phyloP scores from a whole-genome alignment of 148 eudicot species.

The Polygonum aviculare region DNA sequence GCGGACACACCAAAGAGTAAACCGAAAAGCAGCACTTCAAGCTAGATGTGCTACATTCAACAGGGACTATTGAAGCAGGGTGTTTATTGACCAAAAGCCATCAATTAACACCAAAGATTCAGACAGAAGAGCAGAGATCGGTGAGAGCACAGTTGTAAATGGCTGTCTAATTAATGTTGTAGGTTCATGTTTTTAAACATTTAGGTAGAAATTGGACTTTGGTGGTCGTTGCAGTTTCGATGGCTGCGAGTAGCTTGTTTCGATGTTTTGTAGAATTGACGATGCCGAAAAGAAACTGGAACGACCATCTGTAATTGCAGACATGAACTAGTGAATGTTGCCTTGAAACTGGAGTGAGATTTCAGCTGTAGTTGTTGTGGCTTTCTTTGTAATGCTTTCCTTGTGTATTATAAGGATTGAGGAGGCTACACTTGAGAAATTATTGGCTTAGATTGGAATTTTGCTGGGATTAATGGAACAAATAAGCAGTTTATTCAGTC shows the following conservation, averaged over 20 bases:
- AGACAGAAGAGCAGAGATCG: neutral
- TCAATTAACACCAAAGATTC: neutral
- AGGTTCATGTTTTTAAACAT: neutral
- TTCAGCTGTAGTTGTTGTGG: neutral
- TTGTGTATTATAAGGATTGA: too few relatives aligned
- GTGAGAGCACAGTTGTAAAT: slow-evolving; percentile 5
- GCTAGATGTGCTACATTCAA: neutral
- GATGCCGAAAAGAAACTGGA: neutral
- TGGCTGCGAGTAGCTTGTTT: neutral
- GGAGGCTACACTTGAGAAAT: too few relatives aligned
- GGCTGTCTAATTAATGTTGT: neutral
- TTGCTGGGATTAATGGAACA: too few relatives aligned
- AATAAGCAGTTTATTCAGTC: too few relatives aligned
- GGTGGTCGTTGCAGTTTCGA: neutral
- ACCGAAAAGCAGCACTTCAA: neutral
- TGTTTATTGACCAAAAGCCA: neutral
- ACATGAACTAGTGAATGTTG: neutral
- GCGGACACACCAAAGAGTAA: neutral
- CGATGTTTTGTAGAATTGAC: neutral
- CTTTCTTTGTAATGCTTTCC: neutral
- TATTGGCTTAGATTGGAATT: too few relatives aligned
- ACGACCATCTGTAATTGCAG: neutral
- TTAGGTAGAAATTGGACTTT: neutral
- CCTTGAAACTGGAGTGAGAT: neutral
- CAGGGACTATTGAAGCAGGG: neutral